phyloP scores from a whole-genome alignment of 352 stramenopile genomes.

The Pythium oligandrum region DNA sequence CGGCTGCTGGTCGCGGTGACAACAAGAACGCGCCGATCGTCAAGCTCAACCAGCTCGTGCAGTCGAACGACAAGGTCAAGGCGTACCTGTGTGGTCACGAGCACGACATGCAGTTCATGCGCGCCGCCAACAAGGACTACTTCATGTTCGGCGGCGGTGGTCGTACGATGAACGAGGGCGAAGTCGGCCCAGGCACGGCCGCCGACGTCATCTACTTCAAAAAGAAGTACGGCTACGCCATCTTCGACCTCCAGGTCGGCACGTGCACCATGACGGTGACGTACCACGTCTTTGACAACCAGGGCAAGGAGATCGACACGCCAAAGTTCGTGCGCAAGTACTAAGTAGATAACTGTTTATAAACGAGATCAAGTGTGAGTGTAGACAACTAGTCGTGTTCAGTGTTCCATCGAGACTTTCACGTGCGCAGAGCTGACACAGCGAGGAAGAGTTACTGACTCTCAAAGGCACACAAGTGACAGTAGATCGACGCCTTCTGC shows the following conservation, averaged over 20 bases:
- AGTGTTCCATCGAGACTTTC: too few relatives aligned
- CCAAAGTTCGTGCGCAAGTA: slow-evolving; percentile 24
- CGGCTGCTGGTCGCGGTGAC: slow-evolving; percentile 21
- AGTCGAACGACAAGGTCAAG: slow-evolving; percentile 24
- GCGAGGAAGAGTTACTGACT: too few relatives aligned
- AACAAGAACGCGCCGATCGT: slow-evolving; percentile 25
- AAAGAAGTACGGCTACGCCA: slow-evolving; percentile 30
- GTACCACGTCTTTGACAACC: slow-evolving; percentile 32
- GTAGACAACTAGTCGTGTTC: too few relatives aligned
- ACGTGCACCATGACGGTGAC: slow-evolving; percentile 23
- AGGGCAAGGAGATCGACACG: slow-evolving; percentile 24
- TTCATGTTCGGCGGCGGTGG: slow-evolving; percentile 33
- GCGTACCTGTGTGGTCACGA: slow-evolving; percentile 36
- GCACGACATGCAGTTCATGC: slow-evolving; percentile 40
- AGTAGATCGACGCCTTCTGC: too few relatives aligned
- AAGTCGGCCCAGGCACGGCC: slow-evolving; percentile 18
- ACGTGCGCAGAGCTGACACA: too few relatives aligned
- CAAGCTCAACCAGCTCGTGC: slow-evolving; percentile 18
- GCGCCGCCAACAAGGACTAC: slow-evolving; percentile 23
- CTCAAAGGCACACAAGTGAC: too few relatives aligned
- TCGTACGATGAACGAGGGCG: slow-evolving; percentile 23
- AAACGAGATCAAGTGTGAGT: too few relatives aligned
- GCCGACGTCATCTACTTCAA: slow-evolving; percentile 29
- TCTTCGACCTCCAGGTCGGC: slow-evolving; percentile 25
- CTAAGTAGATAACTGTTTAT: neutral